phyloP scores from a whole-genome alignment of 768 basidiomycete species.

The Collybia mongolica region DNA sequence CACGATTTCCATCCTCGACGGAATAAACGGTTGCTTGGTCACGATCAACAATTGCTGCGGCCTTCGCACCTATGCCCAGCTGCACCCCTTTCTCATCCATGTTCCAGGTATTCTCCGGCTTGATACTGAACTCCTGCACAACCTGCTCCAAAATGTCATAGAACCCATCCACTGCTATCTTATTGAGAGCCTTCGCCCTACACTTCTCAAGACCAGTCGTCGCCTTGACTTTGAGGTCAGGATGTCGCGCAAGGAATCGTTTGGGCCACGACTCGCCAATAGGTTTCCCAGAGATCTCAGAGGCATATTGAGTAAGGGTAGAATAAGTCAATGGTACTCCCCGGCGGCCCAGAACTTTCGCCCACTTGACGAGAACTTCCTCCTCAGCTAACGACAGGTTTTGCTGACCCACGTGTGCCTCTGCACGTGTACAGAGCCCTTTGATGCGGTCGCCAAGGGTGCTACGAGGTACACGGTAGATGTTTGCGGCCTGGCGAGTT shows the following conservation, averaged over 20 bases:
- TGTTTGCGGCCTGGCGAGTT: slow-evolving; percentile 14
- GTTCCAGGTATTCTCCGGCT: neutral
- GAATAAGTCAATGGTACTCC: slow-evolving; percentile 13
- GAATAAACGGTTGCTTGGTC: slow-evolving; percentile 13
- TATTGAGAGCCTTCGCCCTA: neutral
- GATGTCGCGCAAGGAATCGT: slow-evolving; percentile 17
- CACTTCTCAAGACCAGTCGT: slow-evolving; percentile 1
- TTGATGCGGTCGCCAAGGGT: neutral
- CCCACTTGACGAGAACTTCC: slow-evolving; percentile 20
- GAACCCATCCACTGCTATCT: neutral
- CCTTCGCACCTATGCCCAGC: slow-evolving; percentile 19
- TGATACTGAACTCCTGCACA: neutral
- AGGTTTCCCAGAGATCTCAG: slow-evolving; percentile 12
- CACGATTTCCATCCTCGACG: slow-evolving; percentile 29
- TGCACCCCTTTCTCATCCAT: slow-evolving; percentile 26
- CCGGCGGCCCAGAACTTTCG: slow-evolving; percentile 16
- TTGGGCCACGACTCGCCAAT: slow-evolving; percentile 18
- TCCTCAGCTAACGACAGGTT: slow-evolving; percentile 13
- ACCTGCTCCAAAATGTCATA: neutral
- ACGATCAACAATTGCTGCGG: slow-evolving; percentile 11
- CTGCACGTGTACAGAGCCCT: slow-evolving; percentile 7
- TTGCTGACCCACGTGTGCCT: slow-evolving; percentile 17
- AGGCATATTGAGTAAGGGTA: neutral
- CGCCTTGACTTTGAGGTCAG: slow-evolving; percentile 14
- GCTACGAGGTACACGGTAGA: slow-evolving; percentile 13